Conservation (phyloP, 148 eudicot species). For the Rhododendron griersonianum region DNA sequence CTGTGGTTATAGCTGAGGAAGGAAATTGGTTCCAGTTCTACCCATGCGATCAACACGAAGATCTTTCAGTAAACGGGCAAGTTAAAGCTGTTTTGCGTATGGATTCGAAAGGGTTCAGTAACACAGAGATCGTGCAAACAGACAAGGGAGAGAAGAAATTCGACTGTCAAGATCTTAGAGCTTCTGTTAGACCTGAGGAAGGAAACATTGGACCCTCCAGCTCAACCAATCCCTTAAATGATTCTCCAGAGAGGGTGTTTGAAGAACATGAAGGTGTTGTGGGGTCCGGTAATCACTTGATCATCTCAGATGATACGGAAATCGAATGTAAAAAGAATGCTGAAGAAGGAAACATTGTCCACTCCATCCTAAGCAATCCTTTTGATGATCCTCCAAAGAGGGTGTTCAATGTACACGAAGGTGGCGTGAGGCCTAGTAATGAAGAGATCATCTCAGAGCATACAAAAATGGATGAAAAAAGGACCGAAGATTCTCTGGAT, state of each 20-base stretch:
- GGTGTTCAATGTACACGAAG: background rate
- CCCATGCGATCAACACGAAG: background rate
- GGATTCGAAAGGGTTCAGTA: slow-evolving; percentile 3
- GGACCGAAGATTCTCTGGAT: background rate
- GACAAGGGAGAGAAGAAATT: slow-evolving; percentile 26
- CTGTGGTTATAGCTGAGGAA: background rate
- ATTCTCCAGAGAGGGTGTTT: background rate
- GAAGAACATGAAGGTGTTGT: background rate
- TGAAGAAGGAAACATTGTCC: background rate
- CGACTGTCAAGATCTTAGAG: slow-evolving; percentile 8
- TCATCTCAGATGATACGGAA: background rate
- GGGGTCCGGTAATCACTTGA: background rate
- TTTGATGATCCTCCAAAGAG: background rate
- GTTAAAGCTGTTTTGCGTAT: background rate
- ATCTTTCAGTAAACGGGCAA: background rate
- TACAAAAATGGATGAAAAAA: slow-evolving; percentile 22
- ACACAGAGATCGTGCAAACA: slow-evolving; percentile 1
- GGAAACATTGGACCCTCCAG: slow-evolving; percentile 9
- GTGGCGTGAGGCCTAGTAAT: background rate
- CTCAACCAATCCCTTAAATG: background rate
- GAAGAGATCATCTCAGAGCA: slow-evolving; percentile 1
- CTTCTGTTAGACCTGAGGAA: slow-evolving; percentile 7
- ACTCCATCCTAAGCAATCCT: background rate
- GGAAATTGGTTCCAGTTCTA: slow-evolving; percentile 4
- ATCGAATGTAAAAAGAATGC: background rate